Evolutionary conservation across 2,329 filamentous ascomycete genomes (phyloP).

Genomic region (Aspergillus pseudonomiae): DNA sequence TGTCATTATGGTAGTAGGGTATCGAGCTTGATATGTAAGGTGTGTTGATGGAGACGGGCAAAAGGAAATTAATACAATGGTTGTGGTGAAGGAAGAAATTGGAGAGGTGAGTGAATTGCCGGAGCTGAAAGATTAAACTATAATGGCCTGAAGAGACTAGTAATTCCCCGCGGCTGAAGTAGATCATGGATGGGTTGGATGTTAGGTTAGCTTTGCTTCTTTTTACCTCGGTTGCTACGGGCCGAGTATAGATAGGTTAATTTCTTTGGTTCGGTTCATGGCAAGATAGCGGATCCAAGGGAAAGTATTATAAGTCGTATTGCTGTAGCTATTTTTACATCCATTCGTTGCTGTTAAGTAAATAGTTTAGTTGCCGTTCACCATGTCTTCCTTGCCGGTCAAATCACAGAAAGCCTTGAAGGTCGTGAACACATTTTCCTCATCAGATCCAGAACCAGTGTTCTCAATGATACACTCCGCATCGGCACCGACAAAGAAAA

Average conservation of each 20-base stretch:
- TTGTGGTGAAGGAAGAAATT: not conserved
- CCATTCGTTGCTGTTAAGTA: not conserved
- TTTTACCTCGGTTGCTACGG: conserved; percentile 3
- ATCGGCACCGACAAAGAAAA: conserved; percentile 85
- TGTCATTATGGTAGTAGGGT: conserved; percentile 14
- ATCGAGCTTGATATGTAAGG: not conserved
- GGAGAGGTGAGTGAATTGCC: not conserved
- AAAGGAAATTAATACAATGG: not conserved
- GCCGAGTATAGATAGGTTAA: not conserved
- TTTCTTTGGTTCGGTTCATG: not conserved
- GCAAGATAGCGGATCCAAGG: not conserved
- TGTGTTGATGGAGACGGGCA: not conserved
- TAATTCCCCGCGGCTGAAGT: conserved; percentile 3
- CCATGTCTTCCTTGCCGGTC: conserved; percentile 51
- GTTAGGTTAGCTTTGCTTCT: not conserved
- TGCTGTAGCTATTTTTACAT: not conserved
- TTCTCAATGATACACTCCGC: conserved; percentile 81
- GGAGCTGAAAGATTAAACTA: not conserved
- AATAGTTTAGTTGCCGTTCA: conserved; percentile 35
- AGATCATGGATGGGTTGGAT: not conserved
- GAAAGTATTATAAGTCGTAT: not conserved
- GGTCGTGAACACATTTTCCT: conserved; percentile 74
- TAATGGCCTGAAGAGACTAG: not conserved
- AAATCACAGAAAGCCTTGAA: conserved; percentile 96
- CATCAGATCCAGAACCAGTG: conserved; percentile 53